Evolutionary conservation across 176 grass and related monocot species (phyloP), one percentile per base, ranked within the genome.

Genomic region (Thinopyrum elongatum): DNA sequence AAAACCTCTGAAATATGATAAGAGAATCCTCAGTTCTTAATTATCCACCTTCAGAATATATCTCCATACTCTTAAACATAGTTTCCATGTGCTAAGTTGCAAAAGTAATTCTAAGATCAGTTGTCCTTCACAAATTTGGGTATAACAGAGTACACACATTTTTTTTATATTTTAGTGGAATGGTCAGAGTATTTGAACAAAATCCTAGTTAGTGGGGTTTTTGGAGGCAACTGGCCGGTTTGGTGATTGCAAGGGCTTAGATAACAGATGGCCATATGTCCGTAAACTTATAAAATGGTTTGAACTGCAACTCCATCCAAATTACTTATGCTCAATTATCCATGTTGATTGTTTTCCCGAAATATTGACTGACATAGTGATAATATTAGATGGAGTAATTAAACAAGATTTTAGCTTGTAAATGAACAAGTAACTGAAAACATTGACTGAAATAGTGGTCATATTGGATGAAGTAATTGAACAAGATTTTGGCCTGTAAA

Each of bases 381-480:
- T 70, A 33, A 85, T 86, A 76, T 62, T 83, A 65, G 36, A 84
- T 21, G 65, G 74, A 66, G 6, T 0, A 17, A 53, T 41, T 66
- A 13, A 82, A 65, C 41, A 72, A 31, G 23, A 70, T 39, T 76
- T 62, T 86, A 39, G 80, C 39, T 78, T 65, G 31, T 78, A 21
- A 21, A 22, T 57, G 7, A 57, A 57, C 7, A 57, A 57, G 53
- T 57, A 57, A 57, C 41, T 35, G 30, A 79, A 23, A 62, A 23
- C 7, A 42, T 80, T 64, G 8, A 80, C 16, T 27, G 57, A 26
- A 15, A 80, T 39, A 80, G 35, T 74, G 22, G 47, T 77, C 25
- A 85, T 86, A 76, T 74, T 83, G 62, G n/a, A 84, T 21, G 73
- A 80, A 66, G 7, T 1, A 12, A 35, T 41, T 59, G 9, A 86